phyloP scores from a whole-genome alignment of 345 rosid species.

The Cardiospermum halicacabum region DNA sequence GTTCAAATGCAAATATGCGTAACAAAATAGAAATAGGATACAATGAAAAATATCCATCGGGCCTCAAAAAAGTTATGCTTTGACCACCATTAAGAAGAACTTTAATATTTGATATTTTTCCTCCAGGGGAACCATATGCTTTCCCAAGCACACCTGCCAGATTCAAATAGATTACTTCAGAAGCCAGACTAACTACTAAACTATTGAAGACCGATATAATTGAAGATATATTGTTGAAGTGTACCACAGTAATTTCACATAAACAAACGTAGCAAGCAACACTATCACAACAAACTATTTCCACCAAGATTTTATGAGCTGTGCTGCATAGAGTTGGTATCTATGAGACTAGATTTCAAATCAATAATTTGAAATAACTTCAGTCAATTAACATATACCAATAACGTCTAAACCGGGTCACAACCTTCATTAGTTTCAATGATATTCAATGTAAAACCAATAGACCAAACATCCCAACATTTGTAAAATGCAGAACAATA shows the following conservation, averaged over 20 bases:
- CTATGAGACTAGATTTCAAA: background rate
- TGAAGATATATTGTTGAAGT: background rate
- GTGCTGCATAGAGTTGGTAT: background rate
- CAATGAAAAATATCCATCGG: slow-evolving; percentile 98
- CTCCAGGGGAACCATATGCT: slow-evolving; percentile 57
- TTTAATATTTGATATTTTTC: slow-evolving; percentile 68
- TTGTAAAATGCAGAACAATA: background rate
- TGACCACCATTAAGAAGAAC: slow-evolving; percentile 87
- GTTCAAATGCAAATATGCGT: slow-evolving; percentile 3
- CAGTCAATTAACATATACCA: background rate
- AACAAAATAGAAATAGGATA: slow-evolving; percentile 38
- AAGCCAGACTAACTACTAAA: background rate
- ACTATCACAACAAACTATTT: background rate
- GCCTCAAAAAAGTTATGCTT: slow-evolving; percentile 66
- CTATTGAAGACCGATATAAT: background rate
- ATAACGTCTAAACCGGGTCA: background rate
- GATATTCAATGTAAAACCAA: background rate
- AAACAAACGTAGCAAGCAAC: background rate
- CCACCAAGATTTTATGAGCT: slow-evolving; percentile 2
- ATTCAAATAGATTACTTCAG: slow-evolving; percentile 12
- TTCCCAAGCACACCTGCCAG: slow-evolving; percentile 34
- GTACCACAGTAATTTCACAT: background rate
- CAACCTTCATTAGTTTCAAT: background rate
- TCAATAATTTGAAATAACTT: background rate
- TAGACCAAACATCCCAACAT: background rate